phyloP scores from a whole-genome alignment of 371 early-diverging fungal species.

The Mortierella sp. region DNA sequence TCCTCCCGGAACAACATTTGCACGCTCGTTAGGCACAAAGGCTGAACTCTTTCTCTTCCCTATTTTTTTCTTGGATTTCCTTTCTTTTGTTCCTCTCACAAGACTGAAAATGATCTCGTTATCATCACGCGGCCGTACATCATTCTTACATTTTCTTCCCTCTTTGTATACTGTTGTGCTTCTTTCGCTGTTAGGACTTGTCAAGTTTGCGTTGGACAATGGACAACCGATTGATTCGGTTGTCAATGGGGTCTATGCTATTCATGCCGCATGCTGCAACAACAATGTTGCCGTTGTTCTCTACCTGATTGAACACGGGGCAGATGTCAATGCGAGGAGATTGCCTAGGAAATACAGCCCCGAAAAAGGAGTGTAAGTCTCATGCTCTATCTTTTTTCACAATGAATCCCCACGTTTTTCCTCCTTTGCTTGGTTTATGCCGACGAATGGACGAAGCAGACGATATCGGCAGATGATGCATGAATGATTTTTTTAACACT shows the following conservation, averaged over 20 bases:
- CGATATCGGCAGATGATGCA: neutral
- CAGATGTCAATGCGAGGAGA: slow-evolving; percentile 78
- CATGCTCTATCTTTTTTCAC: neutral
- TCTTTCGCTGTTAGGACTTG: slow-evolving; percentile 61
- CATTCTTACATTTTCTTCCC: neutral
- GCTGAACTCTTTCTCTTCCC: neutral
- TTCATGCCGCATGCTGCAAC: slow-evolving; percentile 79
- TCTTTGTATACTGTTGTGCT: neutral
- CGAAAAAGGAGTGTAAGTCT: slow-evolving; percentile 47
- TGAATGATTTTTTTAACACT: neutral
- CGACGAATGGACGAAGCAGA: neutral
- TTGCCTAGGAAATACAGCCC: slow-evolving; percentile 50
- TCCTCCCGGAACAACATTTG: slow-evolving; percentile 6
- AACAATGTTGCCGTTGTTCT: slow-evolving; percentile 77
- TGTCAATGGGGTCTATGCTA: slow-evolving; percentile 76
- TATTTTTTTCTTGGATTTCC: neutral
- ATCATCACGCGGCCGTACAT: neutral
- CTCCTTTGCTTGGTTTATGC: neutral
- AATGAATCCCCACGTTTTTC: neutral
- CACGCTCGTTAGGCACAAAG: neutral
- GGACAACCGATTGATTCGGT: slow-evolving; percentile 80
- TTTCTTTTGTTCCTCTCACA: neutral
- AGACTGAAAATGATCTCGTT: slow-evolving; percentile 11
- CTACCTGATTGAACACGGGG: slow-evolving; percentile 79
- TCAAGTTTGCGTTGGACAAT: slow-evolving; percentile 79